Evolutionary conservation across 495 filamentous ascomycete genomes (phyloP).

Genomic region (Aspergillus wentii): DNA sequence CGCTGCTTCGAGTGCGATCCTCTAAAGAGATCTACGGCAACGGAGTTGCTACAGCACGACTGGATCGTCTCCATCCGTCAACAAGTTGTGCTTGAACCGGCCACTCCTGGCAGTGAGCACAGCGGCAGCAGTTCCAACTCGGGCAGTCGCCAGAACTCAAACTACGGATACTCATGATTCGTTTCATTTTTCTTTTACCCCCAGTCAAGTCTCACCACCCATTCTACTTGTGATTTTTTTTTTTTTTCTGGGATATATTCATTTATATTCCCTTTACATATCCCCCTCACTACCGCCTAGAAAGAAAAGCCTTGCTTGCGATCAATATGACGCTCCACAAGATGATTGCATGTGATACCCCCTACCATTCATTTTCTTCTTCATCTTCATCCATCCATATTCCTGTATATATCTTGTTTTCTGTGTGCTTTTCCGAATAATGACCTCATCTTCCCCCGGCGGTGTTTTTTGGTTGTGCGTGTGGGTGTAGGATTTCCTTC

Average conservation of each 20-base stretch:
- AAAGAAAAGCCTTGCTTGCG: background rate
- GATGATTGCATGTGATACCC: no score
- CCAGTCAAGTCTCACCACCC: background rate
- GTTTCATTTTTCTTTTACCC: background rate
- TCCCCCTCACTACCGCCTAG: no score
- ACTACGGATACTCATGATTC: slow-evolving; percentile 15
- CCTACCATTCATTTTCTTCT: no score
- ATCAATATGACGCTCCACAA: no score
- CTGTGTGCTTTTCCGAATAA: no score
- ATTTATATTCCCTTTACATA: no score
- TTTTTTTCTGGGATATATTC: background rate
- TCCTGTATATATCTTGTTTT: no score
- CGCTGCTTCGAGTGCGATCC: slow-evolving; percentile 89
- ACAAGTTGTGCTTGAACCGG: slow-evolving; percentile 53
- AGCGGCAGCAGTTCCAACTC: slow-evolving; percentile 24
- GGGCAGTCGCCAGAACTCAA: slow-evolving; percentile 31
- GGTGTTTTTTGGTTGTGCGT: no score
- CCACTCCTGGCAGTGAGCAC: slow-evolving; percentile 41
- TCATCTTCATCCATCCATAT: no score
- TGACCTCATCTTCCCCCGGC: no score
- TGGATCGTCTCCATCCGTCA: slow-evolving; percentile 76
- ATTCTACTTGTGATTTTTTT: background rate
- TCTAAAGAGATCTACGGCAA: slow-evolving; percentile 68
- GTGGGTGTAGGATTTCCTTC: no score
- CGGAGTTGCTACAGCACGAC: slow-evolving; percentile 89